Conservation (phyloP, 768 basidiomycete genomes). For the Pleurotus cornucopiae region DNA sequence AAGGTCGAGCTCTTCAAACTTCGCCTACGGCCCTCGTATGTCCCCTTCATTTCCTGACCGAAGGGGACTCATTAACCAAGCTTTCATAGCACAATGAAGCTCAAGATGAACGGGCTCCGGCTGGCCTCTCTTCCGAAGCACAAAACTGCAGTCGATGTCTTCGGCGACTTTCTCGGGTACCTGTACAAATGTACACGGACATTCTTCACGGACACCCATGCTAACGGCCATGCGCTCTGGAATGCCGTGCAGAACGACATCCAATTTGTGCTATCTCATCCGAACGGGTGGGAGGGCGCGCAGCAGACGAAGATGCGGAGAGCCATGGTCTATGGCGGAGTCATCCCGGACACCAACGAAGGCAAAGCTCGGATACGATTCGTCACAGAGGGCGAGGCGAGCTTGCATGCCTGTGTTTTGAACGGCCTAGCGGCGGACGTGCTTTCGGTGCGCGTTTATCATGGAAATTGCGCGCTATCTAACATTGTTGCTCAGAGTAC, state of each 20-base stretch:
- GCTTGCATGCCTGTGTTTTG: constrained; percentile 75
- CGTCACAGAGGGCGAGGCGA: constrained; percentile 82
- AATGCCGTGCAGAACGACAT: constrained; percentile 64
- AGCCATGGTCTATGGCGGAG: constrained; percentile 64
- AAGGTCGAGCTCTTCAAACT: constrained; percentile 84
- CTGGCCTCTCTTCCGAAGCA: constrained; percentile 62
- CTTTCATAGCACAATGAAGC: constrained; percentile 56
- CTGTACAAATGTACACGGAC: constrained; percentile 66
- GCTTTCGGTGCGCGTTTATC: neutral
- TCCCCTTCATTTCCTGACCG: too few species aligned
- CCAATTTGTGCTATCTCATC: constrained; percentile 75
- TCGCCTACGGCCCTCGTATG: constrained; percentile 54
- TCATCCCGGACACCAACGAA: constrained; percentile 71
- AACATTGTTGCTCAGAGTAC: constrained; percentile 42
- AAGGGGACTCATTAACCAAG: too few species aligned
- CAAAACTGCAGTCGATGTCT: constrained; percentile 69
- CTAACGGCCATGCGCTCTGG: constrained; percentile 68
- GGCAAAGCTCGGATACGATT: constrained; percentile 73
- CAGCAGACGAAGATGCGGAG: constrained; percentile 77
- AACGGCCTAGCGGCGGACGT: constrained; percentile 77
- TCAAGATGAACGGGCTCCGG: constrained; percentile 83
- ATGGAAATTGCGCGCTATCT: constrained; percentile 1
- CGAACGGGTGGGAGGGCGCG: constrained; percentile 80
- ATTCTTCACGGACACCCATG: constrained; percentile 81
- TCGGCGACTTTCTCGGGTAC: constrained; percentile 76